These are phyloP conservation scores for Amanita polypyramis DNA, from an alignment of 768 basidiomycete species.

Conservation along the genomic window DNA sequence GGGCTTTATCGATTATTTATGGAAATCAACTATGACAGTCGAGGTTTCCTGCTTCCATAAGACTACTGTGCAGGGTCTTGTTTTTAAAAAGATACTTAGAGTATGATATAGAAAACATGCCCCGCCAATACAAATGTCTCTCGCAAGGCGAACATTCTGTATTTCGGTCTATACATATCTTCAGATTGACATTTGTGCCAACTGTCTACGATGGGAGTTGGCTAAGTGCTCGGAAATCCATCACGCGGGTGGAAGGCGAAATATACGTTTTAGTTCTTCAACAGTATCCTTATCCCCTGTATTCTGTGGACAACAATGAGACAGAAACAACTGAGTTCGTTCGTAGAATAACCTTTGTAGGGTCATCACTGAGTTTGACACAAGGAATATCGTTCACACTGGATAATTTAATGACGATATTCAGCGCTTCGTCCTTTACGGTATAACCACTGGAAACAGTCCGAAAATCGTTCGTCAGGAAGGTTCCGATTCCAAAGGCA, in stretches of 20 bases:
- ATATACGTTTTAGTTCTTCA: conserved; percentile 45
- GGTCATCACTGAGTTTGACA: conserved; percentile 91
- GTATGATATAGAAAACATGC: neutral
- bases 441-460: conserved; percentile 25
- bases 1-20: neutral
- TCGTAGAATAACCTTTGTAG: conserved; percentile 47
- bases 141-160: too few relatives aligned
- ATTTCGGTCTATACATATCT: neutral
- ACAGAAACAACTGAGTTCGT: neutral
- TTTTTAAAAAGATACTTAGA: neutral
- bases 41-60: neutral
- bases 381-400: conserved; percentile 66
- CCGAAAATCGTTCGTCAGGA: conserved; percentile 82
- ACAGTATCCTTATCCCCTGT: conserved; percentile 59
- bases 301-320: conserved; percentile 31
- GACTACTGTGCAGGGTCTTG: neutral
- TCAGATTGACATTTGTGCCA: neutral
- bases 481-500: conserved; percentile 91
- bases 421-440: conserved; percentile 71
- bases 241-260: conserved; percentile 18
- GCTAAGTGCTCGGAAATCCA: neutral
- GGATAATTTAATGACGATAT: conserved; percentile 91
- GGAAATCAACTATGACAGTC: neutral
- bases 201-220: neutral
- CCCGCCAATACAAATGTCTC: too few relatives aligned